Evolutionary conservation across 805 yeast species (phyloP), one percentile per base, ranked within the genome.

Genomic region (Candida jianshihensis): DNA sequence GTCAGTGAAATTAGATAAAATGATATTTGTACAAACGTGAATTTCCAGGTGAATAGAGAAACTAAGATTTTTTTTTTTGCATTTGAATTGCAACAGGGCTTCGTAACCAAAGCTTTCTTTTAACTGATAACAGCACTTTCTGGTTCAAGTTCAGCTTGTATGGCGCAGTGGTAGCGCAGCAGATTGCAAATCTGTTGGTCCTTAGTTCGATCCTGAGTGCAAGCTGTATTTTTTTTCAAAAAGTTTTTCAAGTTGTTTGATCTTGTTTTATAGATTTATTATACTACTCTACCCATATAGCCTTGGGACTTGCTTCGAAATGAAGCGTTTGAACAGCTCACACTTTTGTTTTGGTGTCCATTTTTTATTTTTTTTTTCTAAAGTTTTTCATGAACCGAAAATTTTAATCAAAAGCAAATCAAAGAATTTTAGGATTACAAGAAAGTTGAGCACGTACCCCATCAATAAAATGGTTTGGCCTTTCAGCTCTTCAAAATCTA

Each of bases 141-240:
- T 15, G 12, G 12, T 24, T 4, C 22, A 11, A 15, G 14, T 27
- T 4, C 26, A 12, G 81, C 78, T 72, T 69, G 79, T 72, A 71
- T 84, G 88, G 94, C 92, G 88, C 89, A 84, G 92, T 79, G 92
- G 95, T 83, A 84, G 90, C 89, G 94, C 92, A 82, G 88, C 86
- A 81, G 95, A 85, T 85, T 85, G 94, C 95, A 85, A 84, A 83
- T 85, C 95, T 82, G 84, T 79, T 82, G 94, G 95, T 85, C 92
- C 88, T 81, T 77, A 81, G 95, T 85, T 85, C 95, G 79, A 85
- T 61, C 78, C 95, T 81, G 94, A 81, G 86, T 73, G 79, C 81
- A 75, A 79, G 87, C 92, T 81, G 43, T 35, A 42, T 53, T 62
- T 61, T 66, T 67, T 60, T 47, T 40, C n/a, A n/a, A n/a, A n/a